Evolutionary conservation across 2,329 filamentous ascomycete genomes (phyloP).

Genomic region (Aspergillus fischeri): DNA sequence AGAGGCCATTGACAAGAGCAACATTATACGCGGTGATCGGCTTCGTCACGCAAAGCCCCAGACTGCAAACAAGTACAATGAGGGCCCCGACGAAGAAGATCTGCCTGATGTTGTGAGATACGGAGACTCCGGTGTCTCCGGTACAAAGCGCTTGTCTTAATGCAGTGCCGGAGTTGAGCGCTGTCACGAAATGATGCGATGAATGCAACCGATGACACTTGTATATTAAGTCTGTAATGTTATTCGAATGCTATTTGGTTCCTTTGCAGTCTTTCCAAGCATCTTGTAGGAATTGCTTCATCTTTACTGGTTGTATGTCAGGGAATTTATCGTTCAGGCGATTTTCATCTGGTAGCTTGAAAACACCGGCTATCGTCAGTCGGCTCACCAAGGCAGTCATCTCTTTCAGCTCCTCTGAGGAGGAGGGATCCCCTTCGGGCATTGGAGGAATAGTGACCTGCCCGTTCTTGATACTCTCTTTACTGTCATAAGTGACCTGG

Average conservation of each 20-base stretch:
- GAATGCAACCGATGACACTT: background rate
- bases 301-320: slow-evolving; percentile 18
- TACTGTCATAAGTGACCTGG: slow-evolving; percentile 30
- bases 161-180: background rate
- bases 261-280: slow-evolving; percentile 5
- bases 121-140: background rate
- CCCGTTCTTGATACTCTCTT: slow-evolving; percentile 31
- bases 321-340: slow-evolving; percentile 21
- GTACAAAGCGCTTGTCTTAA: background rate
- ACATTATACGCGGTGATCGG: slow-evolving; percentile 20
- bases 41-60: slow-evolving; percentile 22
- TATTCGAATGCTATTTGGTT: background rate
- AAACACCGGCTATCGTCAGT: slow-evolving; percentile 25
- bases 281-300: slow-evolving; percentile 20
- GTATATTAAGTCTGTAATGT: background rate
- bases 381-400: slow-evolving; percentile 25
- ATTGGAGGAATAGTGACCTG: slow-evolving; percentile 31
- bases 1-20: slow-evolving; percentile 18
- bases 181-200: background rate
- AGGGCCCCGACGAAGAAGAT: slow-evolving; percentile 22
- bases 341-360: slow-evolving; percentile 21
- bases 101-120: slow-evolving; percentile 12
- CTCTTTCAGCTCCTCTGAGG: slow-evolving; percentile 22
- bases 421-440: slow-evolving; percentile 14
- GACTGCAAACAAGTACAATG: slow-evolving; percentile 17